A percentile compares a stretch with the other conserved stretches of the same genome.
Evolutionary conservation across 257 asterid species (phyloP).

Genomic region (Nicotiana sylvestris): DNA sequence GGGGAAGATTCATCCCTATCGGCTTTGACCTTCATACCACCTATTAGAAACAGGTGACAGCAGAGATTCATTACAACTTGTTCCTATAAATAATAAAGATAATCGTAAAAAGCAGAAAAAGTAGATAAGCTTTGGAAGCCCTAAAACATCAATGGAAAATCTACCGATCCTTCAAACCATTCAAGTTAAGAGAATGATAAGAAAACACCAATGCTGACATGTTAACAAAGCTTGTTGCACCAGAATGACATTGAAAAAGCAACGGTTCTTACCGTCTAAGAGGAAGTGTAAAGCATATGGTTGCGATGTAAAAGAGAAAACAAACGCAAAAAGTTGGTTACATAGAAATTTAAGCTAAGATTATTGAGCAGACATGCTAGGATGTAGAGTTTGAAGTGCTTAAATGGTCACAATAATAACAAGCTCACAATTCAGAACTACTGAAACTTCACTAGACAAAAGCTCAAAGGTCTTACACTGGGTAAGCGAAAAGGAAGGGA

Average conservation of each 20-base stretch:
- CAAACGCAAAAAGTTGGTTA: not conserved
- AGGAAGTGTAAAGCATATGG: not conserved
- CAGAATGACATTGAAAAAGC: not conserved
- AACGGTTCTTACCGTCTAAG: not conserved
- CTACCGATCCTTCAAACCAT: not conserved
- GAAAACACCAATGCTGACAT: too few relatives aligned
- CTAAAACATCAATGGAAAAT: not conserved
- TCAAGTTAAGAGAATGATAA: not conserved
- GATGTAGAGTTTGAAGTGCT: not conserved
- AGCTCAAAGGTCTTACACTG: not conserved
- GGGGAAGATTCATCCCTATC: conserved; percentile 14
- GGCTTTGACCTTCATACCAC: conserved; percentile 10
- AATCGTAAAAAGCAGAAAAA: not conserved
- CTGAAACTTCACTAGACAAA: not conserved
- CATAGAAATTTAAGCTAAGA: not conserved
- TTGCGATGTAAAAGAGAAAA: not conserved
- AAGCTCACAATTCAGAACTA: not conserved
- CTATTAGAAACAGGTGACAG: not conserved
- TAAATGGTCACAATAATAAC: not conserved
- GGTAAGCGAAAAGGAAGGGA: not conserved
- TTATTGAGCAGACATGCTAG: not conserved
- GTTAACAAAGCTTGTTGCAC: not conserved
- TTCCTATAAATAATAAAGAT: not conserved
- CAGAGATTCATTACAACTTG: not conserved
- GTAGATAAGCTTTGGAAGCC: not conserved